A percentile compares a stretch with the other conserved stretches of the same genome.
Evolutionary conservation across 345 rosid species (phyloP).

Genomic region (Hibiscus trionum): DNA sequence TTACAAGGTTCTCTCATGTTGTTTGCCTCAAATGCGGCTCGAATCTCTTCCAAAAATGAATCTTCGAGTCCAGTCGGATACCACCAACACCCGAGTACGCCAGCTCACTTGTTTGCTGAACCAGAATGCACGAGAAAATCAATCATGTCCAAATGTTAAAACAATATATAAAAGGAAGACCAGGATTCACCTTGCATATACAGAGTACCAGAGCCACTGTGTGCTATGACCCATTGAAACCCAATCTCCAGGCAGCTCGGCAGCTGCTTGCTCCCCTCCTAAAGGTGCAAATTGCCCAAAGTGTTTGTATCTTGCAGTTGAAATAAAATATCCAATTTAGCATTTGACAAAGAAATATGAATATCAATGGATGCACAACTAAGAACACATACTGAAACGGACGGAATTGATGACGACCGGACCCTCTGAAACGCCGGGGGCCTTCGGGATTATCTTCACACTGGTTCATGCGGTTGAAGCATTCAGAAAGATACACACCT

Average conservation of each 20-base stretch:
- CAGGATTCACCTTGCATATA: constrained; percentile 67
- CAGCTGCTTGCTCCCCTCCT: constrained; percentile 99
- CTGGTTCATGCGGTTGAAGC: constrained; percentile 63
- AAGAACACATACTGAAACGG: constrained; percentile 59
- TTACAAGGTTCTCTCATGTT: constrained; percentile 7
- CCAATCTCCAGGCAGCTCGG: constrained; percentile 98
- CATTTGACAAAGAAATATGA: neutral
- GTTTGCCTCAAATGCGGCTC: constrained; percentile 60
- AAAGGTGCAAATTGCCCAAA: constrained; percentile 91
- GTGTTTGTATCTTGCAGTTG: constrained; percentile 71
- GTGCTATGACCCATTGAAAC: constrained; percentile 87
- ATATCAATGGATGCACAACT: neutral
- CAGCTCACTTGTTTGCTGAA: constrained; percentile 74
- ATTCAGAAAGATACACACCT: constrained; percentile 76
- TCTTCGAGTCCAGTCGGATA: constrained; percentile 83
- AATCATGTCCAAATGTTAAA: neutral
- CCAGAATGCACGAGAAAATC: neutral
- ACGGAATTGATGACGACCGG: constrained; percentile 60
- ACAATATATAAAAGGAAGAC: neutral
- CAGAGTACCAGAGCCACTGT: constrained; percentile 99
- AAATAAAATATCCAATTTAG: neutral
- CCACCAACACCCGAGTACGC: constrained; percentile 82
- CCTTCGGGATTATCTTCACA: constrained; percentile 67
- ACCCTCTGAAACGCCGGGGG: constrained; percentile 49
- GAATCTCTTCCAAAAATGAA: constrained; percentile 89